These are phyloP conservation scores for Thyridium curvatum DNA, from an alignment of 2,329 filamentous ascomycete species.

Conservation along the genomic window DNA sequence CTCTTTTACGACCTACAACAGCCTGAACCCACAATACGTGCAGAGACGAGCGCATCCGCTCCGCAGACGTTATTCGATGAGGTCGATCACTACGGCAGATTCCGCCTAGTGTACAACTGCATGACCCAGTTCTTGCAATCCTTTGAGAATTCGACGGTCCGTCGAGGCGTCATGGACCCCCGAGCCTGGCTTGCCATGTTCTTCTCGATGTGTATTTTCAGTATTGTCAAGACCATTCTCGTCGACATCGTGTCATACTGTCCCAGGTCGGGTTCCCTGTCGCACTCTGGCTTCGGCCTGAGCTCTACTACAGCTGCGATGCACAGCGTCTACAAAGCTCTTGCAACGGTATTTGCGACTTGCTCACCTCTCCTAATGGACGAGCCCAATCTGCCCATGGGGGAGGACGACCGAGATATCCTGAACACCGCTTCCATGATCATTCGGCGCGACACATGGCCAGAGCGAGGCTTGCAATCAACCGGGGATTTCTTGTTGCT, in stretches of 20 bases:
- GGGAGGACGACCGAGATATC: constrained; percentile 37
- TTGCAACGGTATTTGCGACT: constrained; percentile 40
- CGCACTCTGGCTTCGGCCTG: constrained; percentile 1
- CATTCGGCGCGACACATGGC: constrained; percentile 42
- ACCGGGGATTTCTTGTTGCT: constrained; percentile 43
- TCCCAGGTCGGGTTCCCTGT: constrained; percentile 8
- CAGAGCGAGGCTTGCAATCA: constrained; percentile 35
- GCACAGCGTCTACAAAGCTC: constrained; percentile 42
- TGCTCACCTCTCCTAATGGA: constrained; percentile 39
- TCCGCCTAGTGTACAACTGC: constrained; percentile 41
- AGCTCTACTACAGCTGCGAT: constrained; percentile 24
- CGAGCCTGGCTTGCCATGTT: constrained; percentile 46
- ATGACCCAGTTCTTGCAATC: constrained; percentile 45
- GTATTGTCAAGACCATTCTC: constrained; percentile 45
- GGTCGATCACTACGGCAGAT: constrained; percentile 39
- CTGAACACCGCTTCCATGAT: constrained; percentile 35
- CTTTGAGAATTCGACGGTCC: constrained; percentile 39
- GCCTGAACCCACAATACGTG: constrained; percentile 36
- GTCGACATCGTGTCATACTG: constrained; percentile 33
- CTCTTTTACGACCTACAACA: constrained; percentile 48
- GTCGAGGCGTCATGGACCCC: constrained; percentile 28
- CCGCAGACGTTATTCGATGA: constrained; percentile 30
- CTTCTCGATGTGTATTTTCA: constrained; percentile 53
- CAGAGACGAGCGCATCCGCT: constrained; percentile 24
- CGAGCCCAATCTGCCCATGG: constrained; percentile 29